phyloP scores from a whole-genome alignment of 331 rosid genomes.

The Acacia concinna region DNA sequence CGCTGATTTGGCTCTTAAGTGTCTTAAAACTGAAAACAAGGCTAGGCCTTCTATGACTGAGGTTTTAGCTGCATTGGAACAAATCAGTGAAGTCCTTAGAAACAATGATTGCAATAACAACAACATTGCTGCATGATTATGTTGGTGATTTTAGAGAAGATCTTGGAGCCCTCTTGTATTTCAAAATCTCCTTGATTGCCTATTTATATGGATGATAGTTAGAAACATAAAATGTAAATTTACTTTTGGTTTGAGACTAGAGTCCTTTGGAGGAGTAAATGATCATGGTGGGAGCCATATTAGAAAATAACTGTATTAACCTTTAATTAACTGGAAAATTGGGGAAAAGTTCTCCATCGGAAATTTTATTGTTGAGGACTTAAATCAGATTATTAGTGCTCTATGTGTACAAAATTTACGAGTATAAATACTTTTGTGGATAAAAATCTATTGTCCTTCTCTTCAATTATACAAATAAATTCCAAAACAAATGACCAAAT shows the following conservation, averaged over 20 bases:
- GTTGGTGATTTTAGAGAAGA: not conserved
- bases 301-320: not conserved
- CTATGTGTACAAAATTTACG: too few species aligned
- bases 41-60: not conserved
- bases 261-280: not conserved
- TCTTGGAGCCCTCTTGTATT: not conserved
- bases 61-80: not conserved
- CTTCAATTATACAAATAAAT: too few species aligned
- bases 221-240: not conserved
- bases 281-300: not conserved
- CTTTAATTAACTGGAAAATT: not conserved
- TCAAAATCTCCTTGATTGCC: not conserved
- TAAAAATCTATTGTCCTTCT: too few species aligned
- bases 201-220: not conserved
- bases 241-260: not conserved
- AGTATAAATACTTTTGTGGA: too few species aligned
- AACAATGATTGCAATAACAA: not conserved
- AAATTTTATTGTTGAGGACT: too few species aligned
- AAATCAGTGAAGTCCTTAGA: not conserved
- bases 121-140: not conserved
- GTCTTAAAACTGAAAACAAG: not conserved
- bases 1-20: constrained; percentile 41
- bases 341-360: too few species aligned
- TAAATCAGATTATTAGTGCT: too few species aligned
- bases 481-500: too few species aligned